Base-by-base conservation (phyloP, 768 basidiomycete species). In the Filobasidium floriforme region DNA sequence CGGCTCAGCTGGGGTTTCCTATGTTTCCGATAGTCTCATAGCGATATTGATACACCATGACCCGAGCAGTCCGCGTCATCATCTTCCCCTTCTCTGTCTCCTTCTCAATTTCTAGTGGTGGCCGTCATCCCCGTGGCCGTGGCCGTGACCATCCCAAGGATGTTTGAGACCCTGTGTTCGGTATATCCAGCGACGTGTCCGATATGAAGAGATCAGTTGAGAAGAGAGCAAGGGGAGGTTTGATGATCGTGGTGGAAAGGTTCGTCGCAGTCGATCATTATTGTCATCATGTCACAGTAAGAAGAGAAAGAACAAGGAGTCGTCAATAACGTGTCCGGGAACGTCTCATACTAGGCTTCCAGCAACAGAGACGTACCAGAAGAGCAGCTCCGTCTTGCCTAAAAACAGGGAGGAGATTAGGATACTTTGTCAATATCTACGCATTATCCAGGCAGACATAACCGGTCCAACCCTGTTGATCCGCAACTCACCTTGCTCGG, bases 321-420 rank as follows among this genome's bases (percentile, higher is more conserved):
- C 22, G 9, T 37, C 32, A 37, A 9, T 37, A 37, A 4, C 32
- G 9, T 37, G 32, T 9, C 32, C 9, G 4, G 32, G 3, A 4
- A 37, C 32, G 32, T 4, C 9, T 9, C 4, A 37, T 9, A 4
- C 4, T 9, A 37, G 32, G 32, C 32, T 3, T 3, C 9, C 32
- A 37, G 9, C 3, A 3, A 9, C 32, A 37, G 9, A 37, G 26
- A 73, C 82, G 66, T 78, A 89, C 89, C 76, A 90, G 69, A 37
- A 90, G 74, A 73, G 89, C 89, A 28, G 84, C 82, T 52, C 88
- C 89, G 71, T 89, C 89, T 82, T 89, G 84, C 71, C 89, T 89
- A 71, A 49, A 69, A 32, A 61, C 37, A 51, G 6, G 19, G 59
- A 66, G 55, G 9, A n/a, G 60, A 26, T 26, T 18, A 12, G 19